phyloP scores from a whole-genome alignment of 768 basidiomycete species.

The Gautieria morchelliformis region DNA sequence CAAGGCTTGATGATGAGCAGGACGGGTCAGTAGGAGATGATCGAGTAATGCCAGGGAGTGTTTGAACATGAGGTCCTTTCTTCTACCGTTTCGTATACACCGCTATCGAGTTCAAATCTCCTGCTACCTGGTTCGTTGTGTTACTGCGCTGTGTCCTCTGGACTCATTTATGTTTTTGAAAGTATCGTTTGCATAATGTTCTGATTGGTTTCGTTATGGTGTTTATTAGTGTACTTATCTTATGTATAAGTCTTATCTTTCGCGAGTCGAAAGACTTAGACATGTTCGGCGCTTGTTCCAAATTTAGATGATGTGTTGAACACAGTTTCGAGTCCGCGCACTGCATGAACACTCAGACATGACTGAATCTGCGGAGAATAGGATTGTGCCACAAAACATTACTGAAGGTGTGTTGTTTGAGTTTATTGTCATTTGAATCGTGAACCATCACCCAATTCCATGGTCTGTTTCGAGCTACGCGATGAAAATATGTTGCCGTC shows the following conservation, averaged over 20 bases:
- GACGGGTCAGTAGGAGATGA: constrained; percentile 44
- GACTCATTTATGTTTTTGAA: not conserved
- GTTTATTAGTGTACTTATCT: constrained; percentile 1
- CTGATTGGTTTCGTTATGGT: not conserved
- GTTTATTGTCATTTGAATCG: not conserved
- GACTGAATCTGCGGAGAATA: not conserved
- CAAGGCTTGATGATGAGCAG: constrained; percentile 59
- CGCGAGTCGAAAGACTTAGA: not conserved
- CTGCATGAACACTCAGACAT: not conserved
- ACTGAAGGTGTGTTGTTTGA: constrained; percentile 45
- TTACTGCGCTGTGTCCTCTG: not conserved
- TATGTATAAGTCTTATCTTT: not conserved
- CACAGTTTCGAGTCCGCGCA: not conserved
- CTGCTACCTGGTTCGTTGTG: too few species aligned
- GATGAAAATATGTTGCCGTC: not conserved
- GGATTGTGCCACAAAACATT: constrained; percentile 34
- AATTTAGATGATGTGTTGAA: too few species aligned
- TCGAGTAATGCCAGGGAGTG: not conserved
- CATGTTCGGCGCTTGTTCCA: too few species aligned
- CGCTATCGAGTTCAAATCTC: too few species aligned
- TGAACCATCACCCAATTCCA: not conserved
- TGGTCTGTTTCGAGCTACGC: not conserved
- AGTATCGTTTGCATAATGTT: not conserved
- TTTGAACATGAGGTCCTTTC: not conserved
- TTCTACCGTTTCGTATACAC: too few species aligned